Evolutionary conservation across 164 flowering plant species (phyloP).

Genomic region (Nymphaea colorata): DNA sequence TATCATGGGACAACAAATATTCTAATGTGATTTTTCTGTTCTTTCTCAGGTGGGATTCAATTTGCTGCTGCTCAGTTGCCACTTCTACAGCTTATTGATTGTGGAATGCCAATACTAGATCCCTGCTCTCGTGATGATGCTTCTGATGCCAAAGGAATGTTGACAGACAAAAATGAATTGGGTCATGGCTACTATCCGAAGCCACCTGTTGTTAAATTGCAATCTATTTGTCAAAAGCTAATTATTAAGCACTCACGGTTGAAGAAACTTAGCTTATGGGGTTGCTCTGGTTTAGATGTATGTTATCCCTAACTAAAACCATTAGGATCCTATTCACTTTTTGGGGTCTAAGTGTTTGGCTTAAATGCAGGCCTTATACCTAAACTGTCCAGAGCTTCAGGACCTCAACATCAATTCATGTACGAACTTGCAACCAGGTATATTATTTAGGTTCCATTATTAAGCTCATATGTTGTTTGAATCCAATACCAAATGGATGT

Average conservation of each 20-base stretch:
- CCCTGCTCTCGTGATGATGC: slow-evolving; percentile 20
- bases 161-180: slow-evolving; percentile 3
- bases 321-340: not conserved
- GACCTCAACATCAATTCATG: slow-evolving; percentile 86
- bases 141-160: slow-evolving; percentile 17
- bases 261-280: slow-evolving; percentile 96
- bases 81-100: slow-evolving; percentile 80
- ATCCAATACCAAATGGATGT: too few relatives aligned
- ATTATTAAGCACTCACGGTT: slow-evolving; percentile 71
- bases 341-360: not conserved
- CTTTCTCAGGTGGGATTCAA: slow-evolving; percentile 75
- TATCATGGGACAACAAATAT: not conserved
- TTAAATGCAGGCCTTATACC: slow-evolving; percentile 65
- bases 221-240: slow-evolving; percentile 69
- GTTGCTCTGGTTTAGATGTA: slow-evolving; percentile 96
- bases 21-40: not conserved
- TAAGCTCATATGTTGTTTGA: too few relatives aligned
- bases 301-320: slow-evolving; percentile 6
- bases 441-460: not conserved
- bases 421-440: slow-evolving; percentile 84
- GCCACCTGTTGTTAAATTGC: slow-evolving; percentile 26
- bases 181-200: slow-evolving; percentile 17
- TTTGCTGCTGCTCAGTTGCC: slow-evolving; percentile 96
- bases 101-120: slow-evolving; percentile 88
- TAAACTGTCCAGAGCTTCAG: slow-evolving; percentile 75